Conservation (phyloP, 257 asterid species). For the Solanum rostratum region DNA sequence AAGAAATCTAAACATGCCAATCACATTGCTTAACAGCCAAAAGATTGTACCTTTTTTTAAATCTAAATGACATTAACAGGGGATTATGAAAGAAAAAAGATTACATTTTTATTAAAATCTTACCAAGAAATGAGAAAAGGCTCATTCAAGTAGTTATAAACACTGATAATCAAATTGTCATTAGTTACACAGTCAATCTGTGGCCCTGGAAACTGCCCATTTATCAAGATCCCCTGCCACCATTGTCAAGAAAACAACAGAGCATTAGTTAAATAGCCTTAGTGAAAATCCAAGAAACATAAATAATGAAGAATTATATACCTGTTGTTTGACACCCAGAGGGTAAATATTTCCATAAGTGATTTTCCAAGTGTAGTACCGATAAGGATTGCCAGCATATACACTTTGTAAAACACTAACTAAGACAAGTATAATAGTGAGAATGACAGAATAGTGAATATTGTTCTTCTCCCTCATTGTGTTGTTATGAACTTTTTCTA, state of each 20-base stretch:
- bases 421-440: slow-evolving; percentile 14
- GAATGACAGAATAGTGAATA: slow-evolving; percentile 17
- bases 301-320: neutral
- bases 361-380: slow-evolving; percentile 77
- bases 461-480: slow-evolving; percentile 26
- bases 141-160: slow-evolving; percentile 71
- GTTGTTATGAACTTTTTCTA: neutral
- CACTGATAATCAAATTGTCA: slow-evolving; percentile 86
- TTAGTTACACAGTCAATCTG: slow-evolving; percentile 85
- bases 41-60: neutral
- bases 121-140: slow-evolving; percentile 96
- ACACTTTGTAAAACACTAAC: slow-evolving; percentile 14
- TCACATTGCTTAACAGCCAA: neutral
- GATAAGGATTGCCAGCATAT: slow-evolving; percentile 68
- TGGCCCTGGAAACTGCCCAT: slow-evolving; percentile 98
- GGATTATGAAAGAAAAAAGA: neutral
- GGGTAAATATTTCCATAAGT: slow-evolving; percentile 75
- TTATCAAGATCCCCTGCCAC: slow-evolving; percentile 81
- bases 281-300: neutral
- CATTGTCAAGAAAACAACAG: neutral
- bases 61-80: neutral
- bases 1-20: neutral
- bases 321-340: slow-evolving; percentile 84
- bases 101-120: neutral
- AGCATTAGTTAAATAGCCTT: neutral